A percentile compares a stretch with the other conserved stretches of the same genome.
Conservation (phyloP, 768 basidiomycete species). For the Lepiota venenata region DNA sequence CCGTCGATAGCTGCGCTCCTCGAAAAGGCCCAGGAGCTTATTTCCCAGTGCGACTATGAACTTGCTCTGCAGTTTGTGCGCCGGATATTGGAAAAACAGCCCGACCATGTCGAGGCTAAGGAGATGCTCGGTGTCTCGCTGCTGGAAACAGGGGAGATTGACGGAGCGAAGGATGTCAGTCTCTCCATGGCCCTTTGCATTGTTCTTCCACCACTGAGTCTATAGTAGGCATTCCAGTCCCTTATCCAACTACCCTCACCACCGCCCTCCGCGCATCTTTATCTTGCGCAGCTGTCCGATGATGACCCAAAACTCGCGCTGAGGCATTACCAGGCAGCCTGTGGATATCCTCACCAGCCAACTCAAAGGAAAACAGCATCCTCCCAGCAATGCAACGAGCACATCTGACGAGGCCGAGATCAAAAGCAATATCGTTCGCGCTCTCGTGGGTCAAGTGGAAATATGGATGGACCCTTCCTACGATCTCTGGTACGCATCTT, state of each 20-base stretch:
- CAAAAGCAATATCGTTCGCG: constrained; percentile 68
- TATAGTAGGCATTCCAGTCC: constrained; percentile 54
- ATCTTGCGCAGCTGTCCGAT: constrained; percentile 83
- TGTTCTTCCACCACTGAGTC: background rate
- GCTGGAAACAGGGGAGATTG: constrained; percentile 76
- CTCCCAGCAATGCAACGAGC: constrained; percentile 17
- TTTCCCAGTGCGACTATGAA: constrained; percentile 82
- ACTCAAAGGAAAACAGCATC: constrained; percentile 69
- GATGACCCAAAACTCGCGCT: constrained; percentile 73
- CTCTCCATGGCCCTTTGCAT: background rate
- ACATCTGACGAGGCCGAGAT: constrained; percentile 55
- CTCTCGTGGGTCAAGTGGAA: constrained; percentile 86
- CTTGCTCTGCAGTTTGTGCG: constrained; percentile 71
- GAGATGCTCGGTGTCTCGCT: constrained; percentile 81
- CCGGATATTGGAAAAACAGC: constrained; percentile 63
- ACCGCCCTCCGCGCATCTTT: constrained; percentile 79
- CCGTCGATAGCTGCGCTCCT: constrained; percentile 56
- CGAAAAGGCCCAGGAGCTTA: constrained; percentile 76
- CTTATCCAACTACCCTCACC: constrained; percentile 63
- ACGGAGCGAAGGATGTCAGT: constrained; percentile 63
- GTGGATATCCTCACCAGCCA: constrained; percentile 65
- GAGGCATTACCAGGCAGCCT: constrained; percentile 75
- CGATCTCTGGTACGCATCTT: constrained; percentile 70
- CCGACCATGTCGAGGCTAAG: constrained; percentile 61
- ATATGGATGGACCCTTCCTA: constrained; percentile 94